These are phyloP conservation scores for Hermanozyma aechmeae DNA, from an alignment of 805 yeast genomes.

Conservation along the genomic window DNA sequence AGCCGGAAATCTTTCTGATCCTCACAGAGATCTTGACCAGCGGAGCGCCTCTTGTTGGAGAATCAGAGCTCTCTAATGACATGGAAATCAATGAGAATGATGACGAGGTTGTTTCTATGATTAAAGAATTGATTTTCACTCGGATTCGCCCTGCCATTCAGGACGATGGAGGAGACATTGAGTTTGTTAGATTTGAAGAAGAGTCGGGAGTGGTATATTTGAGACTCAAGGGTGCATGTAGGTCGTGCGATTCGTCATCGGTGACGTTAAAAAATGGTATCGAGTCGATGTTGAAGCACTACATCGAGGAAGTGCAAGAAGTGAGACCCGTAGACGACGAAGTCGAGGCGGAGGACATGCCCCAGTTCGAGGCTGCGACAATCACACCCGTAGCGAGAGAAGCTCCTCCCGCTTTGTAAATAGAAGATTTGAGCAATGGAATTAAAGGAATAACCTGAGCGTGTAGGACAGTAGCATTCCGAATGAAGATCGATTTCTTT, in stretches of 20 bases:
- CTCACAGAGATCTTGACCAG: constrained; percentile 46
- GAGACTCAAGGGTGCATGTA: constrained; percentile 60
- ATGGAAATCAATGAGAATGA: constrained; percentile 48
- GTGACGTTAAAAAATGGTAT: constrained; percentile 62
- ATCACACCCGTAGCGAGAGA: constrained; percentile 19
- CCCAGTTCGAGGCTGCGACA: constrained; percentile 12
- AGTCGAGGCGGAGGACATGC: constrained; percentile 6
- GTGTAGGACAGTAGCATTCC: too few species aligned
- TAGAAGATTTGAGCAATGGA: too few species aligned
- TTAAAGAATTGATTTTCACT: constrained; percentile 60
- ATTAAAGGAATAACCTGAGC: too few species aligned
- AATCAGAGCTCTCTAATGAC: constrained; percentile 21
- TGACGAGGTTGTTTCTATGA: constrained; percentile 57
- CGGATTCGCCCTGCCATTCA: constrained; percentile 66
- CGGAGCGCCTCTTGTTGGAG: constrained; percentile 43
- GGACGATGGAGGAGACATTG: constrained; percentile 71
- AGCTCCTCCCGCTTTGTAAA: constrained; percentile 8
- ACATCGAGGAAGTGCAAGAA: constrained; percentile 55
- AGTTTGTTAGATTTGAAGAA: constrained; percentile 48
- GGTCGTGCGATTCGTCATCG: constrained; percentile 61
- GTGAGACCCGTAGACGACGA: constrained; percentile 45
- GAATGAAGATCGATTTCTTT: too few species aligned
- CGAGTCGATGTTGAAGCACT: constrained; percentile 62
- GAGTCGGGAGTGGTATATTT: constrained; percentile 49
- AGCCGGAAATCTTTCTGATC: constrained; percentile 58